Conservation (phyloP, 2,329 filamentous ascomycete species). For the Ceratocystis ficicola region DNA sequence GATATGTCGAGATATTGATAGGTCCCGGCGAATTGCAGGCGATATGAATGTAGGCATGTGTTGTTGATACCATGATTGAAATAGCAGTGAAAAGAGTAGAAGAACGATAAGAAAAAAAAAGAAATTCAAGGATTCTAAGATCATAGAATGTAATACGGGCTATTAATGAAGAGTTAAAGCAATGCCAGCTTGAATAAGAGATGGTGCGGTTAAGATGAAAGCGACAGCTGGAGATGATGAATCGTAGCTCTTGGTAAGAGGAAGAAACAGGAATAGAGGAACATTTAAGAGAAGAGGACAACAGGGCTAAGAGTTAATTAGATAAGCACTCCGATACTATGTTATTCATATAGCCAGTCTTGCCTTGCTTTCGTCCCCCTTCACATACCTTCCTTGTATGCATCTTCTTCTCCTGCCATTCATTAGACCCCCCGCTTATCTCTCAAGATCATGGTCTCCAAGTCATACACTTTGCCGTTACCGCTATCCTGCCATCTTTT, state of each 20-base stretch:
- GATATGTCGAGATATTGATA: not conserved
- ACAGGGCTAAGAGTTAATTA: not conserved
- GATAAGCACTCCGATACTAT: not conserved
- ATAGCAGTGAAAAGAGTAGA: not conserved
- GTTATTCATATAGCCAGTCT: conserved; percentile 14
- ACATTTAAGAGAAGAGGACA: not conserved
- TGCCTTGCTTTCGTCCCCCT: conserved; percentile 4
- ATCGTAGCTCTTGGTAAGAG: not conserved
- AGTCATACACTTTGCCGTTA: conserved; percentile 12
- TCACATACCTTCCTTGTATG: not conserved
- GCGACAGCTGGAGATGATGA: not conserved
- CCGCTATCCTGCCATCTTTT: conserved; percentile 32
- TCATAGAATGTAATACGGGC: not conserved
- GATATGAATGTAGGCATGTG: not conserved
- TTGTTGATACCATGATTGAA: not conserved
- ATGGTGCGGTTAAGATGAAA: not conserved
- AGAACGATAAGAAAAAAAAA: not conserved
- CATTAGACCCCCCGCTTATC: not conserved
- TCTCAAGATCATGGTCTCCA: conserved; percentile 16
- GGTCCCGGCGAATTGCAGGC: not conserved
- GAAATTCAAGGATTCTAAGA: not conserved
- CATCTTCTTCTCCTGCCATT: not conserved
- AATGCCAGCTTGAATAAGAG: conserved; percentile 1
- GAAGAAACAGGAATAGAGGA: not conserved
- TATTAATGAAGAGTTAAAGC: conserved; percentile 7